Conservation (phyloP, 352 stramenopile species). For the Phytopythium cucurbitacearum region DNA sequence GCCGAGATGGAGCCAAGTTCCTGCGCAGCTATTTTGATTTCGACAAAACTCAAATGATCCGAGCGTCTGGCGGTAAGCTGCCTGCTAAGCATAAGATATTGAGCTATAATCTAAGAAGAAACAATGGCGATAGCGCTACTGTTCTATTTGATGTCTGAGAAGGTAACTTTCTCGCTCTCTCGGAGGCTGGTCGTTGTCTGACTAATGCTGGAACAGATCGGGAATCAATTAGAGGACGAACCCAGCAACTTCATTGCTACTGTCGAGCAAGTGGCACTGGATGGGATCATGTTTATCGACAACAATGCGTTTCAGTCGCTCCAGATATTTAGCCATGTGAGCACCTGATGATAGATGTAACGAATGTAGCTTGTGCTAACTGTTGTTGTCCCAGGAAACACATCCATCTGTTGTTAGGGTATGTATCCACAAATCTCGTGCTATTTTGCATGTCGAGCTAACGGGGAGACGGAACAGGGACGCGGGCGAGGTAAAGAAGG, state of each 20-base stretch:
- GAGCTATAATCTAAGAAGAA: background rate
- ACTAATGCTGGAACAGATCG: conserved; percentile 38
- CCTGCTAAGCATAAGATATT: background rate
- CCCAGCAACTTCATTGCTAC: conserved; percentile 47
- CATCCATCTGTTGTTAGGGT: conserved; percentile 81
- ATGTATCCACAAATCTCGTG: conserved; percentile 35
- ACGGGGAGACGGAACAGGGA: conserved; percentile 21
- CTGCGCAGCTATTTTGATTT: conserved; percentile 79
- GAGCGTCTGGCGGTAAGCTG: conserved; percentile 55
- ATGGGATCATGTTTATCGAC: conserved; percentile 83
- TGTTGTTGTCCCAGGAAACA: conserved; percentile 41
- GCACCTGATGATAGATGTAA: background rate
- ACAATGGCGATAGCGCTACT: conserved; percentile 41
- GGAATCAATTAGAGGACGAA: conserved; percentile 70
- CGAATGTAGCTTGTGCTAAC: conserved; percentile 6
- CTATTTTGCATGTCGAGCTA: conserved; percentile 32
- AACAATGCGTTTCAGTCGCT: conserved; percentile 61
- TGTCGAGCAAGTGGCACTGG: conserved; percentile 62
- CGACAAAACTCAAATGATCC: conserved; percentile 69
- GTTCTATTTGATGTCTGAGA: conserved; percentile 59
- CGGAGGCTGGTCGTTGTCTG: too few species aligned
- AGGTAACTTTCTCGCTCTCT: conserved; percentile 23
- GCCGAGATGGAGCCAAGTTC: conserved; percentile 59
- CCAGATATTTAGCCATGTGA: conserved; percentile 81
- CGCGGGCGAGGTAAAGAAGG: conserved; percentile 78